Conservation (phyloP, 2,329 filamentous ascomycete species). For the Chalaropsis thielavioides region DNA sequence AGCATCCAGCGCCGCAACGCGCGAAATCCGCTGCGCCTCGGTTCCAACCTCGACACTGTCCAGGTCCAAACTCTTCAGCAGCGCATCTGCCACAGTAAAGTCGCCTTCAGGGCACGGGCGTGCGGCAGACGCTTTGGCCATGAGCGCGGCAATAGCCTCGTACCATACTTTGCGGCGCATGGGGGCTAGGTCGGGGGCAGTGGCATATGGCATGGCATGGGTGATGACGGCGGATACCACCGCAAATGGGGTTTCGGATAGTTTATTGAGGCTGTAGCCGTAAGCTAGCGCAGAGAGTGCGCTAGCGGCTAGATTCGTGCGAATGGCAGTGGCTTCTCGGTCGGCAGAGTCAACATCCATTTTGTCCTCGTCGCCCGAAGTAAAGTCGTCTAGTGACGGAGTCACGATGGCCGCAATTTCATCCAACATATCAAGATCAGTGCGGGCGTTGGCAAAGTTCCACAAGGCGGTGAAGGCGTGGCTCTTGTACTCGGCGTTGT, state of each 20-base stretch:
- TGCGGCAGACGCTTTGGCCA: slow-evolving; percentile 24
- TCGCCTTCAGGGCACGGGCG: slow-evolving; percentile 19
- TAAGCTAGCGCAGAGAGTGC: slow-evolving; percentile 37
- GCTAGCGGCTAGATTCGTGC: slow-evolving; percentile 32
- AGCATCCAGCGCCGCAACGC: slow-evolving; percentile 32
- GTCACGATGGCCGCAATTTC: slow-evolving; percentile 51
- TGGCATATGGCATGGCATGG: slow-evolving; percentile 30
- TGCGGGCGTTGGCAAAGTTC: slow-evolving; percentile 51
- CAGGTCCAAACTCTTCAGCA: slow-evolving; percentile 35
- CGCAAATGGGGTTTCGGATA: slow-evolving; percentile 26
- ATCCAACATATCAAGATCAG: slow-evolving; percentile 54
- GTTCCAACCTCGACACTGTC: slow-evolving; percentile 33
- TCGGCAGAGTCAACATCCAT: slow-evolving; percentile 51
- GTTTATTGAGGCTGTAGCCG: slow-evolving; percentile 33
- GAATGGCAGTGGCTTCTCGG: slow-evolving; percentile 18
- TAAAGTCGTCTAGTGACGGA: slow-evolving; percentile 45
- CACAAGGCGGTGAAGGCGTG: slow-evolving; percentile 61
- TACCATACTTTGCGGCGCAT: slow-evolving; percentile 41
- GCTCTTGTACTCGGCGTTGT: slow-evolving; percentile 71
- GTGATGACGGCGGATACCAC: slow-evolving; percentile 30
- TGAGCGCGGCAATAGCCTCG: slow-evolving; percentile 32
- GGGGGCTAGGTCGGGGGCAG: slow-evolving; percentile 26
- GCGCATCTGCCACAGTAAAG: slow-evolving; percentile 23
- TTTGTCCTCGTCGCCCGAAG: slow-evolving; percentile 38
- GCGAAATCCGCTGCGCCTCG: slow-evolving; percentile 36